These are phyloP conservation scores for Syzygium oleosum DNA, from an alignment of 345 rosid genomes.

Conservation along the genomic window DNA sequence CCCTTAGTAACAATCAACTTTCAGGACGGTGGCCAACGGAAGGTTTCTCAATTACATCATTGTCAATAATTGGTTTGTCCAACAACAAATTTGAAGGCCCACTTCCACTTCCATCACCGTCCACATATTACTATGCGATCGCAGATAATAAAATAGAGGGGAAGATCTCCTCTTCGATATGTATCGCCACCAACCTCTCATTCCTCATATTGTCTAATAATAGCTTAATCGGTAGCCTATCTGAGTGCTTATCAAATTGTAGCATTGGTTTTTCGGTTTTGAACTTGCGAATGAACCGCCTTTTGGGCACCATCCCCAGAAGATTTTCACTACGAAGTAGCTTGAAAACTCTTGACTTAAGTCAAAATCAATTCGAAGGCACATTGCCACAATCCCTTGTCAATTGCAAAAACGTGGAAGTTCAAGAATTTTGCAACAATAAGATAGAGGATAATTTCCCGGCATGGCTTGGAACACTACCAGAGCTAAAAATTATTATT, in stretches of 20 bases:
- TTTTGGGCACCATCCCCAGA: background rate
- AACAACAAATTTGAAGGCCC: background rate
- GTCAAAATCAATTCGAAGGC: background rate
- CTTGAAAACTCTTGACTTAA: background rate
- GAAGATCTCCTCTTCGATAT: background rate
- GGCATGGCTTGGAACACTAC: background rate
- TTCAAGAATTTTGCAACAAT: background rate
- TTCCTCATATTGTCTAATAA: background rate
- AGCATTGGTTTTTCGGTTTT: background rate
- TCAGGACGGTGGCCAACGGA: background rate
- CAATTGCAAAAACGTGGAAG: background rate
- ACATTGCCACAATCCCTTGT: background rate
- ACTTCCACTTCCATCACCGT: background rate
- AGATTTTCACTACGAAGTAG: background rate
- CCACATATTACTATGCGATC: background rate
- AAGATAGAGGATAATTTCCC: background rate
- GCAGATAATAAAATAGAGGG: slow-evolving; percentile 9
- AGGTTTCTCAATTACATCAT: background rate
- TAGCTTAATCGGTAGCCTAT: background rate
- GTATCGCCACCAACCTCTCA: background rate
- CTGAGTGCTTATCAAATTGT: background rate
- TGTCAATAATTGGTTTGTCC: background rate
- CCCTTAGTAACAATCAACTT: slow-evolving; percentile 18
- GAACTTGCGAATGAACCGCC: background rate
- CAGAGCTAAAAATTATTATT: background rate